phyloP scores from a whole-genome alignment of 805 yeast genomes.

The Clavispora phyllophila region DNA sequence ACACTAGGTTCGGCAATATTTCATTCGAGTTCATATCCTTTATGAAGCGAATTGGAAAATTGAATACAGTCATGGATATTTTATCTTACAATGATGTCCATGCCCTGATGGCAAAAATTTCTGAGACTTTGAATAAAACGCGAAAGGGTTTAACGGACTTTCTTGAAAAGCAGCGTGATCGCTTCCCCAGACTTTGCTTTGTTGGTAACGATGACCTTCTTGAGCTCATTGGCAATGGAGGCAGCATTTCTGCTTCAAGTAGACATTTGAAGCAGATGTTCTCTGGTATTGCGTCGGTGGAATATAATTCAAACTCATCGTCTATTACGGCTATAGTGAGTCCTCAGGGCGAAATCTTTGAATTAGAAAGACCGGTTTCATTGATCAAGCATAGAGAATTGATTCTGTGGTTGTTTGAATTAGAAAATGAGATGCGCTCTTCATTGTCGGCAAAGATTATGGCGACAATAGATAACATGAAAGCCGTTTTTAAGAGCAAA shows the following conservation, averaged over 20 bases:
- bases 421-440: conserved; percentile 50
- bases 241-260: conserved; percentile 43
- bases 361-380: conserved; percentile 39
- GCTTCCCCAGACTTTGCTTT: conserved; percentile 79
- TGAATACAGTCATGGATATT: conserved; percentile 52
- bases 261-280: conserved; percentile 69
- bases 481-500: background rate
- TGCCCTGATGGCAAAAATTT: conserved; percentile 41
- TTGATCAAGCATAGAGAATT: conserved; percentile 38
- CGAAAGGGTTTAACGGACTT: conserved; percentile 68
- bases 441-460: conserved; percentile 39
- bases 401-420: conserved; percentile 55
- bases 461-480: conserved; percentile 21
- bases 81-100: conserved; percentile 46
- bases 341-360: conserved; percentile 58
- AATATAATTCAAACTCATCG: conserved; percentile 26
- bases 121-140: conserved; percentile 54
- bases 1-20: conserved; percentile 57
- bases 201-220: conserved; percentile 87
- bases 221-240: conserved; percentile 69
- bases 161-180: conserved; percentile 70
- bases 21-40: conserved; percentile 56
- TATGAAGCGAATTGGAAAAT: conserved; percentile 45
- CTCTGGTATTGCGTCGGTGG: conserved; percentile 50
- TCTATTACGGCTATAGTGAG: conserved; percentile 49